phyloP scores from a whole-genome alignment of 2,329 filamentous ascomycete genomes.

The Nemania sp. region DNA sequence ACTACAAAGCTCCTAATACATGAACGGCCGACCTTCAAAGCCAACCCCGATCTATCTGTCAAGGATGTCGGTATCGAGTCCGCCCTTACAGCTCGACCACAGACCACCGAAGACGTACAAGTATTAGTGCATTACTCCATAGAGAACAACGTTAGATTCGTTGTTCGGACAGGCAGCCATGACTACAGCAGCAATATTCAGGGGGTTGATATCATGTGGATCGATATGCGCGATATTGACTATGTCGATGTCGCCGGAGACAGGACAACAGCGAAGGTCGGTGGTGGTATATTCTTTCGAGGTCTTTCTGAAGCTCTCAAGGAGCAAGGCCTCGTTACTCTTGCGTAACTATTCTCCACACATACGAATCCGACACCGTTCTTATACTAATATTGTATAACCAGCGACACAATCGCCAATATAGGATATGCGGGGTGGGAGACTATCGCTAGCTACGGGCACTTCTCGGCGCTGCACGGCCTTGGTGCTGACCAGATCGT shows the following conservation, averaged over 20 bases:
- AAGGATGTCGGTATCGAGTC: not conserved
- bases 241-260: conserved; percentile 35
- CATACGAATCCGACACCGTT: too few species aligned
- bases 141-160: conserved; percentile 24
- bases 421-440: conserved; percentile 42
- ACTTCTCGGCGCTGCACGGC: conserved; percentile 37
- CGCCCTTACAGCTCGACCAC: conserved; percentile 26
- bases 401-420: conserved; percentile 25
- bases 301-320: conserved; percentile 35
- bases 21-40: not conserved
- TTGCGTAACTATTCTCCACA: conserved; percentile 19
- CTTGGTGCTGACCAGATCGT: conserved; percentile 43
- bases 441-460: conserved; percentile 40
- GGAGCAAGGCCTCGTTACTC: conserved; percentile 36
- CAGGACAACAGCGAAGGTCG: conserved; percentile 37
- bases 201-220: conserved; percentile 36
- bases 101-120: conserved; percentile 24
- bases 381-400: too few species aligned
- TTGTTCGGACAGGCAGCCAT: conserved; percentile 41
- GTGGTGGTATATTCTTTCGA: conserved; percentile 41
- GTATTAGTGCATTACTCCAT: conserved; percentile 24
- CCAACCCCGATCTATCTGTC: too few species aligned
- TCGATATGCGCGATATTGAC: conserved; percentile 45
- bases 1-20: not conserved
- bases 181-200: conserved; percentile 38